Conservation (phyloP, 306 rosid species). For the barrel medic (Medicago truncatula) region DNA sequence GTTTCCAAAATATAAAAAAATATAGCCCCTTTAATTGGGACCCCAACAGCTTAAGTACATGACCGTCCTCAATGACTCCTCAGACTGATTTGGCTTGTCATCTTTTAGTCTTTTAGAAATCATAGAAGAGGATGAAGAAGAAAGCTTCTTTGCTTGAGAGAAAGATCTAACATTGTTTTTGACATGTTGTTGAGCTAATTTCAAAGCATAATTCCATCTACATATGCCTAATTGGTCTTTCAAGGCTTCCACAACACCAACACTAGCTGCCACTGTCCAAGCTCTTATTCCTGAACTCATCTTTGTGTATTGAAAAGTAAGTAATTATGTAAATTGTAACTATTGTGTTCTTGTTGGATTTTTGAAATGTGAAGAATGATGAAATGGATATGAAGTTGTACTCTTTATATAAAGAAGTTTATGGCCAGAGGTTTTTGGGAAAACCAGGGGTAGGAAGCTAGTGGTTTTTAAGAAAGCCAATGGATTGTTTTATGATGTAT, state of each 20-base stretch:
- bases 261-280: constrained; percentile 50
- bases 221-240: constrained; percentile 62
- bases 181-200: constrained; percentile 50
- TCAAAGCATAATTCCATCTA: constrained; percentile 52
- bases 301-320: constrained; percentile 4
- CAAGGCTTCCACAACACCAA: constrained; percentile 54
- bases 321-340: too few species aligned
- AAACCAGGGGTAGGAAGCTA: constrained; percentile 2
- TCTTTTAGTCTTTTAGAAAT: constrained; percentile 42
- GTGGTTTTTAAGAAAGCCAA: constrained; percentile 17
- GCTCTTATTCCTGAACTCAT: constrained; percentile 46
- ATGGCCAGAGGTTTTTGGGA: background rate
- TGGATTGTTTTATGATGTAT: background rate
- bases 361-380: background rate
- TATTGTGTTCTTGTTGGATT: background rate
- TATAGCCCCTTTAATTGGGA: constrained; percentile 34
- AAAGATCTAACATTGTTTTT: constrained; percentile 44
- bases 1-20: background rate
- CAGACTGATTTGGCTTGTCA: constrained; percentile 53
- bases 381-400: background rate
- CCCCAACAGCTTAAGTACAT: constrained; percentile 79
- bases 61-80: constrained; percentile 66
- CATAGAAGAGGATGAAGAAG: constrained; percentile 55
- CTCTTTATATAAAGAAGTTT: background rate
- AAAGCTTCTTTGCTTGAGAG: constrained; percentile 50